Conservation (phyloP, 2,329 filamentous ascomycete genomes). For the Trichophyton equinum region DNA sequence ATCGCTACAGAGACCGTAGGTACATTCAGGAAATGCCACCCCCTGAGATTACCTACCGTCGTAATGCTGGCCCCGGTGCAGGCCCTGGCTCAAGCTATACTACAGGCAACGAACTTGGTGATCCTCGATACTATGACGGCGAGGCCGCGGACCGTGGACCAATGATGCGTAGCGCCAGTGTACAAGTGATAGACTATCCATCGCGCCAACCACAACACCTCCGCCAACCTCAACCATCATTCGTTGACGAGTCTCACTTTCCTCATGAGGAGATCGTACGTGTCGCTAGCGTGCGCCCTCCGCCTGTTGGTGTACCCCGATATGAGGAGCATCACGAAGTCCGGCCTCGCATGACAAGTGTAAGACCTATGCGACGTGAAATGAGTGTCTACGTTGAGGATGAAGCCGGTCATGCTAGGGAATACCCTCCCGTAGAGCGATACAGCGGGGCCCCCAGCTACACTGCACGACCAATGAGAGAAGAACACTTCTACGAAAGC, state of each 20-base stretch:
- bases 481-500: constrained; percentile 27
- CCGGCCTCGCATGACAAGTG: constrained; percentile 31
- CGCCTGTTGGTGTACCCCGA: constrained; percentile 21
- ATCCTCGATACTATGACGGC: constrained; percentile 20
- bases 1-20: constrained; percentile 28
- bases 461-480: constrained; percentile 26
- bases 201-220: constrained; percentile 17
- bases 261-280: constrained; percentile 44
- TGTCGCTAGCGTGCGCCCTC: constrained; percentile 47
- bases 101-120: background rate
- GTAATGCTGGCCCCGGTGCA: constrained; percentile 26
- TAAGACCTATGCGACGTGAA: constrained; percentile 32
- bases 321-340: constrained; percentile 33
- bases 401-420: constrained; percentile 29
- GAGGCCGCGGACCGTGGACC: constrained; percentile 25
- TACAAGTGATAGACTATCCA: constrained; percentile 32
- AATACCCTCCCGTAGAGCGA: constrained; percentile 37
- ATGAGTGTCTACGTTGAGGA: constrained; percentile 33
- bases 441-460: constrained; percentile 26
- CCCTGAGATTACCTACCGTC: constrained; percentile 29
- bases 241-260: constrained; percentile 55
- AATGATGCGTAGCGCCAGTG: constrained; percentile 28
- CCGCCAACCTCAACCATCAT: constrained; percentile 17
- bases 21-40: constrained; percentile 36
- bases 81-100: constrained; percentile 12